Percentiles rank a stretch among this genome's conserved stretches.
phyloP scores from a whole-genome alignment of 164 flowering plant genomes.

The Platanus orientalis region DNA sequence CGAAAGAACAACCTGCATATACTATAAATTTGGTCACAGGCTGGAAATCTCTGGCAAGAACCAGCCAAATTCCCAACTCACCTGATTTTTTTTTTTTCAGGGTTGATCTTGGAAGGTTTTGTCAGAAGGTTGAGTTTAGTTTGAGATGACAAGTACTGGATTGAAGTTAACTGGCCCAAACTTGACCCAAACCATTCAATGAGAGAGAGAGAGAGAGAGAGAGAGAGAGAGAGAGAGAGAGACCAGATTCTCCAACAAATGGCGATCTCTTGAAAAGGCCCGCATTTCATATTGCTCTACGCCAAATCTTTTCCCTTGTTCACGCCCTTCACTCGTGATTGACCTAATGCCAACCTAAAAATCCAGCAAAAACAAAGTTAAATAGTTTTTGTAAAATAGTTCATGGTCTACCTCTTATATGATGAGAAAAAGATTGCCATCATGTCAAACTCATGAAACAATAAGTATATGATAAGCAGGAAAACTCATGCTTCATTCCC shows the following conservation, averaged over 20 bases:
- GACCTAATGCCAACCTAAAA: constrained; percentile 92
- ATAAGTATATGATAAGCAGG: background rate
- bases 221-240: constrained; percentile 22
- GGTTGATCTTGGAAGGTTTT: too few species aligned
- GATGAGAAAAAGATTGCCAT: background rate
- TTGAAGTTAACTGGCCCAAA: too few species aligned
- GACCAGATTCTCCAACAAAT: constrained; percentile 84
- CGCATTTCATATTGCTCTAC: constrained; percentile 97
- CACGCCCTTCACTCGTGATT: constrained; percentile 86
- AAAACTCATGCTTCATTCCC: background rate
- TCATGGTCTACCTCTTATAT: background rate
- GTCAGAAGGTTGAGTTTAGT: constrained; percentile 2
- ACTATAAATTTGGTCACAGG: too few species aligned
- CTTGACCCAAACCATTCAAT: background rate
- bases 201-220: constrained; percentile 8
- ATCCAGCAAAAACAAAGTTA: constrained; percentile 3
- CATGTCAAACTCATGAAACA: background rate
- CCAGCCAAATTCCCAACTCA: too few species aligned
- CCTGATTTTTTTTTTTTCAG: too few species aligned
- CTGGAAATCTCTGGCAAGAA: too few species aligned
- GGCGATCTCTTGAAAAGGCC: constrained; percentile 81
- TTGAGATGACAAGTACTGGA: background rate
- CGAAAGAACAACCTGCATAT: too few species aligned
- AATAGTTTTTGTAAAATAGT: background rate
- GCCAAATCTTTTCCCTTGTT: constrained; percentile 87